A percentile compares a stretch with the other conserved stretches of the same genome.
These are phyloP conservation scores for Fusarium zealandicum DNA, from an alignment of 2,329 filamentous ascomycete species.

Conservation along the genomic window DNA sequence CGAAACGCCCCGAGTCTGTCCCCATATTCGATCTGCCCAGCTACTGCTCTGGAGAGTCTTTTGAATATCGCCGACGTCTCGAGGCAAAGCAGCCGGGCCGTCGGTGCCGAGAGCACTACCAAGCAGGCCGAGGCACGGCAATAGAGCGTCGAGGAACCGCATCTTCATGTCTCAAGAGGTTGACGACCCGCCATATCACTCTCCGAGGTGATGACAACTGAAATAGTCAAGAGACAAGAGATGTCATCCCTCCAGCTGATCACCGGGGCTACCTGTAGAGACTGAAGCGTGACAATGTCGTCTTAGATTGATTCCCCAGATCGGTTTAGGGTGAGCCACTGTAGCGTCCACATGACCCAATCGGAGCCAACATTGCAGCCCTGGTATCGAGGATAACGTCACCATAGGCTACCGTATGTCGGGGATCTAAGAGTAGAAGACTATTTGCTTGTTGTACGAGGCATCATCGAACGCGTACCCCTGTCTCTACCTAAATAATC, in stretches of 20 bases:
- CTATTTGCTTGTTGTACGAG: background rate
- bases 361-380: slow-evolving; percentile 8
- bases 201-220: background rate
- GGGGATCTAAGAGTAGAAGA: background rate
- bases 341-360: slow-evolving; percentile 27
- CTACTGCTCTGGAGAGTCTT: slow-evolving; percentile 15
- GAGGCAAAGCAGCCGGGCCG: slow-evolving; percentile 7
- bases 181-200: background rate
- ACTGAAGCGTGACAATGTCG: slow-evolving; percentile 20
- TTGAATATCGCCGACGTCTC: slow-evolving; percentile 11
- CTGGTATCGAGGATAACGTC: slow-evolving; percentile 26
- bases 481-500: no score
- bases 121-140: slow-evolving; percentile 18
- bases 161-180: slow-evolving; percentile 1
- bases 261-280: slow-evolving; percentile 5
- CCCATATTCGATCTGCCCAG: slow-evolving; percentile 32
- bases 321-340: slow-evolving; percentile 18
- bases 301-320: slow-evolving; percentile 9
- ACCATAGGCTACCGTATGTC: slow-evolving; percentile 6
- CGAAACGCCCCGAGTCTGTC: slow-evolving; percentile 22
- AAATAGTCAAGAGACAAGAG: background rate
- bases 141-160: slow-evolving; percentile 11
- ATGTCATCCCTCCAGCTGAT: slow-evolving; percentile 1
- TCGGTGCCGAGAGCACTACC: slow-evolving; percentile 11
- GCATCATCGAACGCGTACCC: background rate